These are phyloP conservation scores for Rhodotorula paludigena DNA, from an alignment of 768 basidiomycete genomes.

Conservation along the genomic window DNA sequence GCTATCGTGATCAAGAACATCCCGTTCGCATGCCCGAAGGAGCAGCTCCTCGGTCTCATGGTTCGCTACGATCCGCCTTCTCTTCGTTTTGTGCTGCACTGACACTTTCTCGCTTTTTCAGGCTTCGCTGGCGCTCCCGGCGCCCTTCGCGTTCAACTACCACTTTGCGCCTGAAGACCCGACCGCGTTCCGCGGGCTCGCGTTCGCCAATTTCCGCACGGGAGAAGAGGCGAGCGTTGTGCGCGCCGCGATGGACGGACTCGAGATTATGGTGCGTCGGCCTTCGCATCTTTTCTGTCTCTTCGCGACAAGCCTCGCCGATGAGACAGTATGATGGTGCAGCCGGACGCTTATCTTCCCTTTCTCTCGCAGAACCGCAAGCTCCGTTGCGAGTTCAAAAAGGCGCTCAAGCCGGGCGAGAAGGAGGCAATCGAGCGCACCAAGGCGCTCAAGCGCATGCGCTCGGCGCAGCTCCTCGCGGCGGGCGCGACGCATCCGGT, in stretches of 20 bases:
- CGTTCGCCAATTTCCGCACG: constrained; percentile 96
- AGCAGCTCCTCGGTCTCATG: constrained; percentile 92
- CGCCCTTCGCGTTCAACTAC: constrained; percentile 99
- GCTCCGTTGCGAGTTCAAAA: constrained; percentile 97
- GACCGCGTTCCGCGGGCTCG: constrained; percentile 75
- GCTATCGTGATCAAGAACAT: constrained; percentile 99
- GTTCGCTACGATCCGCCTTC: constrained; percentile 56
- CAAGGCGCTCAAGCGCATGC: constrained; percentile 96
- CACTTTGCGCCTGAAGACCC: constrained; percentile 51
- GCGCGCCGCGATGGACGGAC: constrained; percentile 91
- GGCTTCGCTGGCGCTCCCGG: constrained; percentile 68
- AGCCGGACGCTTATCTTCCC: too few relatives aligned
- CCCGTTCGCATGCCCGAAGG: constrained; percentile 96
- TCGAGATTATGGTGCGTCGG: constrained; percentile 63
- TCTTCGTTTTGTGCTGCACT: background rate
- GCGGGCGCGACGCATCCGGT: background rate
- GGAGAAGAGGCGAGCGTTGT: constrained; percentile 88
- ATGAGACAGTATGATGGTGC: too few relatives aligned
- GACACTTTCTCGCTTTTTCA: background rate
- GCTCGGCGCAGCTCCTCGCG: constrained; percentile 72
- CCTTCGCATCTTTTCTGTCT: background rate
- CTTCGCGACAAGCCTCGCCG: too few relatives aligned
- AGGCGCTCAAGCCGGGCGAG: constrained; percentile 97
- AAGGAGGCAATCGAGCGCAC: constrained; percentile 98
- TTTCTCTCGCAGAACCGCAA: constrained; percentile 64